phyloP scores from a whole-genome alignment of 1,139 yeast genomes.

The Geotrichum europaeum region DNA sequence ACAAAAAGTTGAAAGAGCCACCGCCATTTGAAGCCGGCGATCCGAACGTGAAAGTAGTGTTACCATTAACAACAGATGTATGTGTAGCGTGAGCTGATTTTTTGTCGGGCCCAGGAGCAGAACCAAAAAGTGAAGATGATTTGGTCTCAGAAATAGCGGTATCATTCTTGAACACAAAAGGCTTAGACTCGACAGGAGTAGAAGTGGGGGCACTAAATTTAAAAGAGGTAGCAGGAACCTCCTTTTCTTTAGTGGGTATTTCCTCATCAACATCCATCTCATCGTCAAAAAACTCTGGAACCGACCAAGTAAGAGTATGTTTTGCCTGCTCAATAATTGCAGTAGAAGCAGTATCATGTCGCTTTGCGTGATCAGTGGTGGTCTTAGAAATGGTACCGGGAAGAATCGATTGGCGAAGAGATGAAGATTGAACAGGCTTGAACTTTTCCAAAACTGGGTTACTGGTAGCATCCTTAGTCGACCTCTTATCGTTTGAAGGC shows the following conservation, averaged over 20 bases:
- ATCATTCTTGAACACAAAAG: neutral
- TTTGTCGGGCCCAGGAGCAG: neutral
- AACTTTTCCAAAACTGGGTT: slow-evolving; percentile 20
- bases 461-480: neutral
- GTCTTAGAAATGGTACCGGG: slow-evolving; percentile 21
- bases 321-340: slow-evolving; percentile 11
- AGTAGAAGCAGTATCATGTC: slow-evolving; percentile 4
- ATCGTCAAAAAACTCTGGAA: slow-evolving; percentile 13
- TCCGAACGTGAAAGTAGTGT: neutral
- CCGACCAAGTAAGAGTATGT: slow-evolving; percentile 13
- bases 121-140: neutral
- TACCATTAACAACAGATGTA: neutral
- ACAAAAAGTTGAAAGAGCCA: neutral
- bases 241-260: neutral
- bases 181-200: neutral
- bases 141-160: neutral
- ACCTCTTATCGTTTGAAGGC: neutral
- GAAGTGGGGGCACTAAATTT: slow-evolving; percentile 1
- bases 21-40: neutral
- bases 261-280: slow-evolving; percentile 1
- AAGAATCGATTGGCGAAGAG: slow-evolving; percentile 24
- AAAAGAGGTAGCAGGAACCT: neutral
- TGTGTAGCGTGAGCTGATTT: neutral
- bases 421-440: slow-evolving; percentile 28
- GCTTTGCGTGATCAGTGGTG: neutral